phyloP scores from a whole-genome alignment of 441 rosid genomes.

The Viola pubescens region DNA sequence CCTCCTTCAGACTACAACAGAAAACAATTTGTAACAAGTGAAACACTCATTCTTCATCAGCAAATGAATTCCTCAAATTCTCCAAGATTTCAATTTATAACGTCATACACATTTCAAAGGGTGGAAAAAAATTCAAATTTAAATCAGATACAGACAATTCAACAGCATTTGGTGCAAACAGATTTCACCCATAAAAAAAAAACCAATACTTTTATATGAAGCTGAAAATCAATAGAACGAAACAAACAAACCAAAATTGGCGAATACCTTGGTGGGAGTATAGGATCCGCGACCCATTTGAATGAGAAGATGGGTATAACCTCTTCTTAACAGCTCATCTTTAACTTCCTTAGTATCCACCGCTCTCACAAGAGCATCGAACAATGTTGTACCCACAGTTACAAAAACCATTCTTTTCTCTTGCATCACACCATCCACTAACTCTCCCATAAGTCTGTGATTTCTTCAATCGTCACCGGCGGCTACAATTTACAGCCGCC shows the following conservation, averaged over 20 bases:
- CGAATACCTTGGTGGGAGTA: conserved; percentile 47
- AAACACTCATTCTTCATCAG: not conserved
- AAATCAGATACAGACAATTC: too few relatives aligned
- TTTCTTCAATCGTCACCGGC: not conserved
- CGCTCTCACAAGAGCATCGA: conserved; percentile 63
- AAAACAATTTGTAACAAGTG: conserved; percentile 7
- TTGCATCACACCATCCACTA: conserved; percentile 15
- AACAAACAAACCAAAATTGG: not conserved
- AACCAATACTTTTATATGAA: conserved; percentile 8
- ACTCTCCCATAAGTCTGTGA: conserved; percentile 26
- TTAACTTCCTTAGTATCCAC: conserved; percentile 46
- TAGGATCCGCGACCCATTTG: conserved; percentile 84
- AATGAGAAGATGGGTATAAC: conserved; percentile 66
- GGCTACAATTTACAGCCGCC: not conserved
- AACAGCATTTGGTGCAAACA: too few relatives aligned
- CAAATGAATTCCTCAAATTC: not conserved
- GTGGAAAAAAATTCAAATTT: too few relatives aligned
- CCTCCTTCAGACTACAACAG: conserved; percentile 49
- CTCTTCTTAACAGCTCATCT: conserved; percentile 45
- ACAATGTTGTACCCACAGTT: conserved; percentile 86
- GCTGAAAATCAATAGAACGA: not conserved
- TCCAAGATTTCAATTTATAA: too few relatives aligned
- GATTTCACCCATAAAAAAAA: not conserved
- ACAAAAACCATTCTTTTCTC: conserved; percentile 55
- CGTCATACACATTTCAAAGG: too few relatives aligned